Base-by-base conservation (phyloP, 768 basidiomycete genomes). In the Russula sp. region DNA sequence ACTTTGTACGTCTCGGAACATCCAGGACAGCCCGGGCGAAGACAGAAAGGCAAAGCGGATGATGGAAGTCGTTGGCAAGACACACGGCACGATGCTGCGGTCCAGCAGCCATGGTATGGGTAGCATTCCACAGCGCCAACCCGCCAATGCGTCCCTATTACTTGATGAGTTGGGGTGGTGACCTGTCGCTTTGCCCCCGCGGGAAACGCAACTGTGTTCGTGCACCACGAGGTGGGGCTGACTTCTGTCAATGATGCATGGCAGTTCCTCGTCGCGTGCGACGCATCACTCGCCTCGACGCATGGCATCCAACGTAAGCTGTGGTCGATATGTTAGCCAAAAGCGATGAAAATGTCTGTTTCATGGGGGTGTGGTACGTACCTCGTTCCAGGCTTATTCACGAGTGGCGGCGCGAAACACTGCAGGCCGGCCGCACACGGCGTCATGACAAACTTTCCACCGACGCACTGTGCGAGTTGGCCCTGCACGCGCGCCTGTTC, bases 221-320 rank as follows among this genome's bases (percentile, higher is more conserved):
- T 64, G 34, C 59, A 60, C 30, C 63, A 64, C 6, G 54, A 67
- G 59, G n/a, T 36, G n/a, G 52, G 38, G 20, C 18, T 69, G 22
- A 48, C 14, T 5, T 67, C 59, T 7, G 60, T 64, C 57, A 69
- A 69, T 20, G 53, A 59, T 34, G 59, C 66, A 9, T 67, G 68
- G 66, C 32, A 59, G 32, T 49, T 57, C 30, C 54, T 69, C 16
- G 40, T 67, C 36, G 40, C 57, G 20, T 57, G 38, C 13, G 66
- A 24, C n/a, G 24, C 38, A 10, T 34, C 66, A 34, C 30, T 69
- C 40, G 68, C 62, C 14, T 57, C 30, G 8, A 50, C 44, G 38
- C 66, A 67, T n/a, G 59, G 51, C 18, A 42, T 67, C 36, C 38
- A 61, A 32, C 63, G n/a, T n/a, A n/a, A n/a, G n/a, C n/a, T n/a